Percentiles rank a stretch among this genome's conserved stretches.
These are phyloP conservation scores for Zymoseptoria crescenta DNA, from an alignment of 2,329 filamentous ascomycete species.

Conservation along the genomic window DNA sequence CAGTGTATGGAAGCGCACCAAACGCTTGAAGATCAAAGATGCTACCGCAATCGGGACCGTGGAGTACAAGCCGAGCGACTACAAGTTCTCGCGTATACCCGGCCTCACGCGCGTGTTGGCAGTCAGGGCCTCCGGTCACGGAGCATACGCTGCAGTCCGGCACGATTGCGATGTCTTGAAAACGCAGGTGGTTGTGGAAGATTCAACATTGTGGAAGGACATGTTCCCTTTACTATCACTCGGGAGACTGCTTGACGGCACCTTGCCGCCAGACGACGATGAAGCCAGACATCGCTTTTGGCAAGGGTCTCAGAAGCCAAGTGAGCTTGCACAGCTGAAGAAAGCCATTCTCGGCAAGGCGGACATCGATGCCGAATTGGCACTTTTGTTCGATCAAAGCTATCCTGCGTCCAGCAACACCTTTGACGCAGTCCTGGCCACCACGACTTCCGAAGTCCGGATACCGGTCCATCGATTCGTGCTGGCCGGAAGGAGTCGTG, in stretches of 20 bases:
- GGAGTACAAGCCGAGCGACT: conserved; percentile 69
- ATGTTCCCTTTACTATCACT: conserved; percentile 63
- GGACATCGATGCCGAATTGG: conserved; percentile 59
- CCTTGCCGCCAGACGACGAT: conserved; percentile 33
- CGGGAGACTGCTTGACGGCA: conserved; percentile 42
- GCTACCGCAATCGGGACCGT: conserved; percentile 41
- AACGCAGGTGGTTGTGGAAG: conserved; percentile 58
- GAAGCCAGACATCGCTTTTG: conserved; percentile 42
- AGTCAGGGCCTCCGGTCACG: conserved; percentile 81
- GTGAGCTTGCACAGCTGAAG: conserved; percentile 45
- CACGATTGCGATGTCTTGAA: conserved; percentile 76
- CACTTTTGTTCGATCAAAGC: conserved; percentile 39
- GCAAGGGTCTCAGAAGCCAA: conserved; percentile 37
- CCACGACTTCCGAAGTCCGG: conserved; percentile 57
- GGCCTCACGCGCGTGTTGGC: conserved; percentile 76
- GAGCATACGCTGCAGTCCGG: conserved; percentile 80
- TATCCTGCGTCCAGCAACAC: conserved; percentile 33
- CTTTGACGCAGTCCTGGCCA: conserved; percentile 41
- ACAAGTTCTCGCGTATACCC: conserved; percentile 88
- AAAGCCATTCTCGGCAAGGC: conserved; percentile 53
- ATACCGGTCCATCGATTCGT: conserved; percentile 82
- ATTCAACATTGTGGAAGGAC: conserved; percentile 67
- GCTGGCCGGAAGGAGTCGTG: conserved; percentile 62
- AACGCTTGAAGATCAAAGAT: conserved; percentile 72
- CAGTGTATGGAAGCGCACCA: conserved; percentile 84